Percentiles rank a stretch among this genome's conserved stretches.
Evolutionary conservation across 2,329 filamentous ascomycete species (phyloP).

Genomic region (Penicillium sp.): DNA sequence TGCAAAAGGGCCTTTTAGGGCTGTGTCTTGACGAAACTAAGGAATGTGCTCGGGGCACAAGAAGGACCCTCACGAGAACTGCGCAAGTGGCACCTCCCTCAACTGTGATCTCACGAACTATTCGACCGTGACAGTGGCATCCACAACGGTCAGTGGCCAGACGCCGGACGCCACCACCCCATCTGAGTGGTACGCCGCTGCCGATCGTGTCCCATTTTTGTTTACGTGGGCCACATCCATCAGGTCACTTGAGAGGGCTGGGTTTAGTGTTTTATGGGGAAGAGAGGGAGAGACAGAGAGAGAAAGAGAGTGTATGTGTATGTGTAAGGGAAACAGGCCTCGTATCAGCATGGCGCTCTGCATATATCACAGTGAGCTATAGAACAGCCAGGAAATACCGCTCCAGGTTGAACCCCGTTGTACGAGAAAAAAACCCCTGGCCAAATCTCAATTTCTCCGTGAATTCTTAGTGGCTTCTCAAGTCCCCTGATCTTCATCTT

Average conservation of each 20-base stretch:
- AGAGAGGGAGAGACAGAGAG: not conserved
- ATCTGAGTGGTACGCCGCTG: slow-evolving; percentile 7
- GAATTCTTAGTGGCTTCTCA: slow-evolving; percentile 6
- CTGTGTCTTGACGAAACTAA: not conserved
- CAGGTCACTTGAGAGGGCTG: not conserved
- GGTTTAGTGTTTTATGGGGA: not conserved
- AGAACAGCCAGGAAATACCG: no score
- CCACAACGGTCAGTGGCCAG: slow-evolving; percentile 13
- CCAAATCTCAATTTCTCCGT: not conserved
- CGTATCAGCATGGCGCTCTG: not conserved
- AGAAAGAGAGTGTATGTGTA: no score
- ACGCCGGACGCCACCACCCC: slow-evolving; percentile 11
- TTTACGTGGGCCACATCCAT: not conserved
- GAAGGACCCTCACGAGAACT: slow-evolving; percentile 1
- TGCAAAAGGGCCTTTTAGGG: not conserved
- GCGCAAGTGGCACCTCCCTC: slow-evolving; percentile 11
- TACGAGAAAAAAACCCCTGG: not conserved
- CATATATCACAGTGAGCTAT: slow-evolving; percentile 11
- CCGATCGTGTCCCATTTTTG: slow-evolving; percentile 9
- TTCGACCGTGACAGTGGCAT: slow-evolving; percentile 3
- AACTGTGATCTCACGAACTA: slow-evolving; percentile 12
- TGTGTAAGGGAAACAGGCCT: no score
- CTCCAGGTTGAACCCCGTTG: not conserved
- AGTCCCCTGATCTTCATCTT: slow-evolving; percentile 17
- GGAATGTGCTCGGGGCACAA: not conserved